phyloP scores from a whole-genome alignment of 2,329 filamentous ascomycete species.

The Aspergillus versicolor region DNA sequence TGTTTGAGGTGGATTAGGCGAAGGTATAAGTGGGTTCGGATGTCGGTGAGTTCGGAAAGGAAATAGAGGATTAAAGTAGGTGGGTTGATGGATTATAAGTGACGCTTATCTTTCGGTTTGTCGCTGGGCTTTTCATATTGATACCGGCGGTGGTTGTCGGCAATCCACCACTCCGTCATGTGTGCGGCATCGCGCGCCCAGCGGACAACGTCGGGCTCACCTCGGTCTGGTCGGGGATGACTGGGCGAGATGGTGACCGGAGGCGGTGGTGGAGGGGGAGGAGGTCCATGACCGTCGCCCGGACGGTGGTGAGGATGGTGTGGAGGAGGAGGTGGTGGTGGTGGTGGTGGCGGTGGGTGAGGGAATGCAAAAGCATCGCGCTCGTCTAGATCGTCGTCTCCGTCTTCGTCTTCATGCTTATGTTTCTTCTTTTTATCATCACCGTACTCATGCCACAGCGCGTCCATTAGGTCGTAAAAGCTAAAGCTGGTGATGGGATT shows the following conservation, averaged over 20 bases:
- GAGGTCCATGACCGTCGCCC: background rate
- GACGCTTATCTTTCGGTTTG: background rate
- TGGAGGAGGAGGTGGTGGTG: background rate
- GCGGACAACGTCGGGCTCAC: conserved; percentile 19
- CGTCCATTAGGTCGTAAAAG: conserved; percentile 21
- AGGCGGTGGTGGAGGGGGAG: conserved; percentile 1
- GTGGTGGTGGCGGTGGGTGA: background rate
- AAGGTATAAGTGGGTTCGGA: background rate
- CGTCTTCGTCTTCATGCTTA: background rate
- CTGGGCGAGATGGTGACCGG: conserved; percentile 4
- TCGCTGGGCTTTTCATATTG: conserved; percentile 12
- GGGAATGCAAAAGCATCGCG: background rate
- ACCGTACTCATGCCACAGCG: conserved; percentile 20
- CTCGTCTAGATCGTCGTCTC: background rate
- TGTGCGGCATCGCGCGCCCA: conserved; percentile 30
- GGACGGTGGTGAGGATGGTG: background rate
- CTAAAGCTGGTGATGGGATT: conserved; percentile 25
- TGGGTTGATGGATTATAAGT: background rate
- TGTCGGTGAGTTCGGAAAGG: background rate
- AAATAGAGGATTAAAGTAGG: background rate
- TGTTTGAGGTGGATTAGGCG: background rate
- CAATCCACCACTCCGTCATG: conserved; percentile 31
- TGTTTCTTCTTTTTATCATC: background rate
- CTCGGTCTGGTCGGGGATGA: background rate
- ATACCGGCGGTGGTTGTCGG: conserved; percentile 30